A percentile compares a stretch with the other conserved stretches of the same genome.
Evolutionary conservation across 495 filamentous ascomycete species (phyloP).

Genomic region (Podospora tetraspora): DNA sequence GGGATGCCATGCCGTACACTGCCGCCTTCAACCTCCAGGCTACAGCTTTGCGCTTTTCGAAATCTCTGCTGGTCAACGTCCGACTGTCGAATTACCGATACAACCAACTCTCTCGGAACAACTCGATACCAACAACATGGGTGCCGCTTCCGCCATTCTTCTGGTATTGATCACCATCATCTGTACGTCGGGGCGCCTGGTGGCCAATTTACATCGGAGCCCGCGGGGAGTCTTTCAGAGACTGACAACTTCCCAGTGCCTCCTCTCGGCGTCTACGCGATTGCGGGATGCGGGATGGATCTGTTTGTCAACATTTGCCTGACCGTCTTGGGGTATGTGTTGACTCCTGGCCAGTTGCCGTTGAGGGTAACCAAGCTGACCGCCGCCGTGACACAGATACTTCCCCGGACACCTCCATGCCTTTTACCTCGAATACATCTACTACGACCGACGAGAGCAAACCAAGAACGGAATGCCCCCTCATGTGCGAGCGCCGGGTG

Average conservation of each 20-base stretch:
- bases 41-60: not conserved
- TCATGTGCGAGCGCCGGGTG: slow-evolving; percentile 55
- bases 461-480: slow-evolving; percentile 45
- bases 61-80: not conserved
- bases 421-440: slow-evolving; percentile 87
- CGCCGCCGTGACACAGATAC: slow-evolving; percentile 42
- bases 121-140: slow-evolving; percentile 36
- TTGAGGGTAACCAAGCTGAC: not conserved
- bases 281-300: slow-evolving; percentile 63
- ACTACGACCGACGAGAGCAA: slow-evolving; percentile 65
- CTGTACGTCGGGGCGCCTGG: slow-evolving; percentile 26
- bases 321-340: slow-evolving; percentile 52
- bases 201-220: not conserved
- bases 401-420: slow-evolving; percentile 82
- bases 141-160: slow-evolving; percentile 50
- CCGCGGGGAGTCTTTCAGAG: not conserved
- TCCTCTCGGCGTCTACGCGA: slow-evolving; percentile 36
- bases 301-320: slow-evolving; percentile 84
- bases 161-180: slow-evolving; percentile 55
- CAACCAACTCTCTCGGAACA: not conserved
- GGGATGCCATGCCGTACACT: not conserved
- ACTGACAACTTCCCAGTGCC: slow-evolving; percentile 31
- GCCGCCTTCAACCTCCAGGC: not conserved
- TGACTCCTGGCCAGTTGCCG: not conserved
- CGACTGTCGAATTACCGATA: not conserved